Percentiles rank a stretch among this genome's conserved stretches.
These are phyloP conservation scores for Trichopus zeylanicus DNA, from an alignment of 116 monocot genomes.

Conservation along the genomic window DNA sequence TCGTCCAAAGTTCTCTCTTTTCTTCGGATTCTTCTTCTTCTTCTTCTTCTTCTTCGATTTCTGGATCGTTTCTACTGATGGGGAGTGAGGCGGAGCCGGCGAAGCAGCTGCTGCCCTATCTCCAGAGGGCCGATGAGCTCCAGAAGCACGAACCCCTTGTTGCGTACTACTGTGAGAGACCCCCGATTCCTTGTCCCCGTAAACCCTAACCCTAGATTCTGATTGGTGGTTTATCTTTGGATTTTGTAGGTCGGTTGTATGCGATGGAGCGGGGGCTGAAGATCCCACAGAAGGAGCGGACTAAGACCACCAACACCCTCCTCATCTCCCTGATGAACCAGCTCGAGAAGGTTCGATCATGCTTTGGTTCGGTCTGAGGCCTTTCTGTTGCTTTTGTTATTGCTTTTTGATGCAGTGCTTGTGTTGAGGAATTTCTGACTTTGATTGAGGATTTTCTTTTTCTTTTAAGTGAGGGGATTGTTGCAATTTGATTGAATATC, in stretches of 20 bases:
- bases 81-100: conserved; percentile 87
- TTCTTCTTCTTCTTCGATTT: not conserved
- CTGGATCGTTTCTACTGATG: conserved; percentile 29
- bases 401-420: not conserved
- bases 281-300: conserved; percentile 87
- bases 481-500: not conserved
- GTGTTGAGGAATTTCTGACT: not conserved
- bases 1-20: too few species aligned
- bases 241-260: conserved; percentile 58
- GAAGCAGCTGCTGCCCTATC: conserved; percentile 86
- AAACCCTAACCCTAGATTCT: not conserved
- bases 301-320: conserved; percentile 90
- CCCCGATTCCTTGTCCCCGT: not conserved
- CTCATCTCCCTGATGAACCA: conserved; percentile 96
- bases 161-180: conserved; percentile 82
- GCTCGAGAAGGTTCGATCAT: conserved; percentile 74
- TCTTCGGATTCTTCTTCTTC: not conserved
- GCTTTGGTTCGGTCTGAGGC: not conserved
- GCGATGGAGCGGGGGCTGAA: conserved; percentile 89
- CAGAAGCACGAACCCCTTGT: conserved; percentile 99
- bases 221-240: not conserved
- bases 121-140: conserved; percentile 96
- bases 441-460: not conserved
- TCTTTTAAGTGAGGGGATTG: not conserved
- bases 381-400: not conserved